These are phyloP conservation scores for Wickerhamomyces sp. DNA, from an alignment of 1,139 yeast species.

Conservation along the genomic window DNA sequence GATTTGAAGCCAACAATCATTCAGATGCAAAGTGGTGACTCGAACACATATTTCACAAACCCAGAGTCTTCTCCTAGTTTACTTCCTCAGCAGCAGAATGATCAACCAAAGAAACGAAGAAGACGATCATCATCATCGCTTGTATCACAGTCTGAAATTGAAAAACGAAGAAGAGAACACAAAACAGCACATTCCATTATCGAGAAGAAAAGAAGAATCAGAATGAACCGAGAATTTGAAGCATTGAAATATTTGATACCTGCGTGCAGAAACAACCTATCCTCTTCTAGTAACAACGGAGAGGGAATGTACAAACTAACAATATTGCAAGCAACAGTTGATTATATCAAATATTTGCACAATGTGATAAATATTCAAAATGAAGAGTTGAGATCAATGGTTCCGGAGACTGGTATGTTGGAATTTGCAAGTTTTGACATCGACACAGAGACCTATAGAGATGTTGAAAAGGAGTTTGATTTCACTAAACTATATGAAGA, in stretches of 20 bases:
- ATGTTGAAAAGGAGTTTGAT: conserved; percentile 51
- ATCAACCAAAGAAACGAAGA: conserved; percentile 37
- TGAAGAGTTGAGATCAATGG: too few relatives aligned
- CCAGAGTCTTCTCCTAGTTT: conserved; percentile 3
- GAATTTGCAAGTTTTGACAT: conserved; percentile 49
- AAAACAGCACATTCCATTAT: conserved; percentile 68
- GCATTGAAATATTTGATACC: conserved; percentile 76
- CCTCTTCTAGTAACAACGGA: conserved; percentile 25
- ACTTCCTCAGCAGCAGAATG: conserved; percentile 1
- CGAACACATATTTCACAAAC: conserved; percentile 19
- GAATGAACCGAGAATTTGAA: conserved; percentile 79
- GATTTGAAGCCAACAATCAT: conserved; percentile 58
- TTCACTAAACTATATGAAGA: conserved; percentile 36
- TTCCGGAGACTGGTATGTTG: conserved; percentile 34
- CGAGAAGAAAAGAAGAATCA: conserved; percentile 72
- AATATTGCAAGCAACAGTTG: conserved; percentile 75
- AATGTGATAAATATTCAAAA: conserved; percentile 49
- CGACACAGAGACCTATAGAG: conserved; percentile 54
- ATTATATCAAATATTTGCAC: conserved; percentile 69
- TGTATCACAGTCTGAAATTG: conserved; percentile 49
- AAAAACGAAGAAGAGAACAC: conserved; percentile 53
- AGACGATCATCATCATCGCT: conserved; percentile 36
- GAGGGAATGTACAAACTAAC: conserved; percentile 80
- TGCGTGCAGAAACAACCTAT: conserved; percentile 51
- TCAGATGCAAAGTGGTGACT: conserved; percentile 41